A percentile compares a stretch with the other conserved stretches of the same genome.
These are phyloP conservation scores for Cladorrhinum samala DNA, from an alignment of 495 filamentous ascomycete genomes.

Conservation along the genomic window DNA sequence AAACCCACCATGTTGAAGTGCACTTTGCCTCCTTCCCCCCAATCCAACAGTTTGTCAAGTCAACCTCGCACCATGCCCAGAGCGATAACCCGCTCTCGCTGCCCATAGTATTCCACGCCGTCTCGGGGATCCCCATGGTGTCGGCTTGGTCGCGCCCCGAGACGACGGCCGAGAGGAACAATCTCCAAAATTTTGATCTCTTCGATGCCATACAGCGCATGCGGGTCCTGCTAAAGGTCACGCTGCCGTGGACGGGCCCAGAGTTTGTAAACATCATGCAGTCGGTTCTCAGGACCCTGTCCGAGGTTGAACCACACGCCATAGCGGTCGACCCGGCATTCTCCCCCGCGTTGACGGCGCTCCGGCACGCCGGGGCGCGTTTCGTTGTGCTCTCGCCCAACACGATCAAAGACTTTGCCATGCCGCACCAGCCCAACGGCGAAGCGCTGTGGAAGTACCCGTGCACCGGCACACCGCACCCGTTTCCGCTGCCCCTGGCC, in stretches of 20 bases:
- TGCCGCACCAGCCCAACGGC: constrained; percentile 28
- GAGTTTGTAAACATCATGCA: constrained; percentile 46
- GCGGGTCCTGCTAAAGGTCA: constrained; percentile 17
- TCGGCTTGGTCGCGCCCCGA: constrained; percentile 29
- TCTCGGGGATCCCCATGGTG: constrained; percentile 33
- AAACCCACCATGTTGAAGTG: constrained; percentile 35
- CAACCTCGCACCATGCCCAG: constrained; percentile 18
- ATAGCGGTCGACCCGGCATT: constrained; percentile 48
- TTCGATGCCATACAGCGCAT: constrained; percentile 31
- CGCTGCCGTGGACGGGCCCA: constrained; percentile 37
- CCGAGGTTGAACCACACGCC: constrained; percentile 34
- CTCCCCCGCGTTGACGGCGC: constrained; percentile 45
- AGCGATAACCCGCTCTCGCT: constrained; percentile 20
- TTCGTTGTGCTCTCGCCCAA: constrained; percentile 38
- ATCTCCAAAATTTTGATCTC: constrained; percentile 11
- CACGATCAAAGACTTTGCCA: constrained; percentile 34
- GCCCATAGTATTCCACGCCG: constrained; percentile 25
- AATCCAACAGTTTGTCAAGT: constrained; percentile 23
- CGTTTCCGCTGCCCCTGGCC: constrained; percentile 11
- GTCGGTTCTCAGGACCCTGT: constrained; percentile 39
- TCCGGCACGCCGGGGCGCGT: constrained; percentile 25
- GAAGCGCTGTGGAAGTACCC: constrained; percentile 35
- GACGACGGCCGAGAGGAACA: not conserved
- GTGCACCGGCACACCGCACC: constrained; percentile 12
- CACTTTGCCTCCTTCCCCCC: constrained; percentile 48